A percentile compares a stretch with the other conserved stretches of the same genome.
Conservation (phyloP, 2,329 filamentous ascomycete genomes). For the Fusarium palustre region DNA sequence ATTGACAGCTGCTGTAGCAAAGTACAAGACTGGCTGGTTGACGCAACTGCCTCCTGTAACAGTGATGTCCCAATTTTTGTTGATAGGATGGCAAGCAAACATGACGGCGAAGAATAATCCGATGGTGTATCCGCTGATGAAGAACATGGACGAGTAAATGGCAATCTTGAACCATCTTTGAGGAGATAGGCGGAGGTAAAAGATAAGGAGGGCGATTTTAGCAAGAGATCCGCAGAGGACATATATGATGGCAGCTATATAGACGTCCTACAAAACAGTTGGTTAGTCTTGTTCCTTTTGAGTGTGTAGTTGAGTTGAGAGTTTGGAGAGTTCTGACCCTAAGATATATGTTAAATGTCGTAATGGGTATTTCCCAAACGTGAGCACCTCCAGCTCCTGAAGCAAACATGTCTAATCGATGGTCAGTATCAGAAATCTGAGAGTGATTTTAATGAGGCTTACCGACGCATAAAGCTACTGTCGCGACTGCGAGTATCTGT, state of each 20-base stretch:
- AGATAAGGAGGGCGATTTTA: constrained; percentile 55
- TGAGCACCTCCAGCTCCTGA: constrained; percentile 46
- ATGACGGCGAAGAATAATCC: constrained; percentile 52
- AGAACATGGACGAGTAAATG: constrained; percentile 47
- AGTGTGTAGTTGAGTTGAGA: fast-evolving
- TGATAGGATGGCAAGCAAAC: constrained; percentile 54
- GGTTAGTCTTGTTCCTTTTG: not conserved
- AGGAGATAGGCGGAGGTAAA: constrained; percentile 54
- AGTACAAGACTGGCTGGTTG: constrained; percentile 60
- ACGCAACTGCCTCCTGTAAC: constrained; percentile 56
- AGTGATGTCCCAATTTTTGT: constrained; percentile 48
- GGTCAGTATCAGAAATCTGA: not conserved
- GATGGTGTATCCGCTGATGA: constrained; percentile 50
- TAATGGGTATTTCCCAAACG: constrained; percentile 49
- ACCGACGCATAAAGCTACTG: constrained; percentile 39
- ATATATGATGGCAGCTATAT: constrained; percentile 48
- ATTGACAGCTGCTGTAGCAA: constrained; percentile 61
- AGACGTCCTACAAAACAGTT: constrained; percentile 39
- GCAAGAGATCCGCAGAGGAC: constrained; percentile 52
- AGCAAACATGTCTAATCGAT: constrained; percentile 47
- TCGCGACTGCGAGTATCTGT: constrained; percentile 34
- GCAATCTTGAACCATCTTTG: constrained; percentile 50
- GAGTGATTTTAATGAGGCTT: not conserved
- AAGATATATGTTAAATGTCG: constrained; percentile 45
- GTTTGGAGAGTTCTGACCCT: constrained; percentile 24